phyloP scores from a whole-genome alignment of 2,329 filamentous ascomycete genomes.

The Sphaerulina populicola region DNA sequence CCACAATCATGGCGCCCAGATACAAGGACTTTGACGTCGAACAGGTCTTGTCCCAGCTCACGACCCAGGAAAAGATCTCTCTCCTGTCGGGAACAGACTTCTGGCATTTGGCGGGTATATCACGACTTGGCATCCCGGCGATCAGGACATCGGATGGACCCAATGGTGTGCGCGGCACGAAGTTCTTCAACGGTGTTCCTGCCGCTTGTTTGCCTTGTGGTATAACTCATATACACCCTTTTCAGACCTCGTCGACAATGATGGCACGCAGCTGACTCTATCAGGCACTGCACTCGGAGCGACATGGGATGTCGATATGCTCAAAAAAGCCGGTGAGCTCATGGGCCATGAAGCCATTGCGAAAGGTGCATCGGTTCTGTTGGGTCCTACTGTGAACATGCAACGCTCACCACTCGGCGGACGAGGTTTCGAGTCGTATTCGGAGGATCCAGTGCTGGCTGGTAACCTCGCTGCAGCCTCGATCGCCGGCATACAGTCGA shows the following conservation, averaged over 20 bases:
- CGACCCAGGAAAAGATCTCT: conserved; percentile 28
- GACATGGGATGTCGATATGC: conserved; percentile 66
- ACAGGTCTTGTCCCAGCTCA: conserved; percentile 27
- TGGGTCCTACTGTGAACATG: conserved; percentile 73
- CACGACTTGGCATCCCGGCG: conserved; percentile 54
- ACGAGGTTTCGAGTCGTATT: conserved; percentile 79
- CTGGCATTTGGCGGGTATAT: conserved; percentile 58
- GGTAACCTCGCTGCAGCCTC: conserved; percentile 57
- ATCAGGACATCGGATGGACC: conserved; percentile 61
- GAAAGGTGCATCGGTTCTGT: conserved; percentile 63
- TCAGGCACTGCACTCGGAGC: conserved; percentile 60
- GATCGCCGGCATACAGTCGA: conserved; percentile 58
- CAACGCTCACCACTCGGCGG: conserved; percentile 77
- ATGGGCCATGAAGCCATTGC: conserved; percentile 65
- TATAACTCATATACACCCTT: not conserved
- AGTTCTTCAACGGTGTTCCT: conserved; percentile 55
- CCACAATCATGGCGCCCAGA: conserved; percentile 6
- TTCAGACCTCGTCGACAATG: not conserved
- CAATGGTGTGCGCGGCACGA: conserved; percentile 59
- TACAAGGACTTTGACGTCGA: conserved; percentile 28
- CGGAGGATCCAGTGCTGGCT: conserved; percentile 73
- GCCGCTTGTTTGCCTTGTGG: conserved; percentile 73
- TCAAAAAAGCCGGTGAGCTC: conserved; percentile 61
- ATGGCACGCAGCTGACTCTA: not conserved
- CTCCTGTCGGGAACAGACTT: conserved; percentile 47